Evolutionary conservation across 345 rosid species (phyloP).

Genomic region (Kandelia obovata): DNA sequence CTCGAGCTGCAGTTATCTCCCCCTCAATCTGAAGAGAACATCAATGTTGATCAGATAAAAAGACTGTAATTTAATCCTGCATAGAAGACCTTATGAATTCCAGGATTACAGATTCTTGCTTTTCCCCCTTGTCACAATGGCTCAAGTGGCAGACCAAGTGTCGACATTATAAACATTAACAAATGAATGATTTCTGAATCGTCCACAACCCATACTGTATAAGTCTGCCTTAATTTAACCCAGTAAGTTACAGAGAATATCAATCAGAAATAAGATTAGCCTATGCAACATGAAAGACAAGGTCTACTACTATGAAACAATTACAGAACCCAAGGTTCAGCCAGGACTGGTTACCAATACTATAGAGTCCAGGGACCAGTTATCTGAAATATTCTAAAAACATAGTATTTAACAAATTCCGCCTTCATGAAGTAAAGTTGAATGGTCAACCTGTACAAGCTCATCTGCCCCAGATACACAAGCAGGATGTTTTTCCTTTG

Average conservation of each 20-base stretch:
- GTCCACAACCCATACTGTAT: constrained; percentile 5
- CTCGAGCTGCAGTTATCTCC: constrained; percentile 83
- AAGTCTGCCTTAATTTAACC: neutral
- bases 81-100: neutral
- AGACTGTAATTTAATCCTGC: constrained; percentile 7
- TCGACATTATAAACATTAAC: neutral
- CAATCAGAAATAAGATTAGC: neutral
- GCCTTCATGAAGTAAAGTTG: neutral
- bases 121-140: constrained; percentile 2
- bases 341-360: too few relatives aligned
- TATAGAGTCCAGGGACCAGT: neutral
- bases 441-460: constrained; percentile 70
- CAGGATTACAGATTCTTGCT: constrained; percentile 10
- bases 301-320: too few relatives aligned
- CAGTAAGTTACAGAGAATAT: neutral
- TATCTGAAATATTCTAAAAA: neutral
- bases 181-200: neutral
- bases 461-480: constrained; percentile 59
- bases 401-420: constrained; percentile 11
- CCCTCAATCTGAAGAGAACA: constrained; percentile 68
- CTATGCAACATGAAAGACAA: neutral
- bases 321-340: too few relatives aligned
- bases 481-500: constrained; percentile 61
- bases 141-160: constrained; percentile 2
- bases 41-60: constrained; percentile 19